A percentile compares a stretch with the other conserved stretches of the same genome.
phyloP scores from a whole-genome alignment of 441 rosid genomes.

The Mallotus japonicus region DNA sequence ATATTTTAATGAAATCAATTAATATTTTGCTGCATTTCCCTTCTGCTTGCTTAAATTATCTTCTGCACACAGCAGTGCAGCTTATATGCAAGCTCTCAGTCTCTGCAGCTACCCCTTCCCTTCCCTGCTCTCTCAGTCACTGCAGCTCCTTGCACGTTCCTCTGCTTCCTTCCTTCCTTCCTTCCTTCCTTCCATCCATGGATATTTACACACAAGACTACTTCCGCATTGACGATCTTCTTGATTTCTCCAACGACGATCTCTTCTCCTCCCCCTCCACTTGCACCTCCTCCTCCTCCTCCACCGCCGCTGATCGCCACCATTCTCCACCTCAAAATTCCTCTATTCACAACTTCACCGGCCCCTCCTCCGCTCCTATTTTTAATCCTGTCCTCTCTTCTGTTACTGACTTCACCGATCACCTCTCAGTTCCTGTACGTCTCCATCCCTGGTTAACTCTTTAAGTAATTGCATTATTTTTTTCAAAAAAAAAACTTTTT shows the following conservation, averaged over 20 bases:
- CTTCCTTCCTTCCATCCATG: slow-evolving; percentile 28
- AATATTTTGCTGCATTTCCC: background rate
- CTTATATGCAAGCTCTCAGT: no score
- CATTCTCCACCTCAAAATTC: slow-evolving; percentile 14
- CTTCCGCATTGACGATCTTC: slow-evolving; percentile 39
- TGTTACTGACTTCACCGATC: slow-evolving; percentile 43
- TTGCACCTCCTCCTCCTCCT: slow-evolving; percentile 9
- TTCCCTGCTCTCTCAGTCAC: no score
- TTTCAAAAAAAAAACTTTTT: background rate
- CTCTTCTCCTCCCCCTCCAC: slow-evolving; percentile 19
- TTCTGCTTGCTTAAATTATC: background rate
- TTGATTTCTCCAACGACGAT: slow-evolving; percentile 25
- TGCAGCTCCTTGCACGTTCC: background rate
- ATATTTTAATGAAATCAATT: no score
- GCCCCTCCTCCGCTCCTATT: background rate
- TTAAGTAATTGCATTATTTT: background rate
- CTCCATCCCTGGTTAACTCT: no score
- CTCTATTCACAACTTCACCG: background rate
- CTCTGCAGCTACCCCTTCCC: no score
- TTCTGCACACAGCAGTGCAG: no score
- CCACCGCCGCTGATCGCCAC: slow-evolving; percentile 24
- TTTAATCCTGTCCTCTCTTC: slow-evolving; percentile 31
- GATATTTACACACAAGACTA: slow-evolving; percentile 44
- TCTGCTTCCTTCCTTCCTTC: background rate
- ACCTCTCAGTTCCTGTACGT: slow-evolving; percentile 57